Evolutionary conservation across 352 stramenopile species (phyloP), one percentile per base, ranked within the genome.

Genomic region (Globisporangium yorkense): DNA sequence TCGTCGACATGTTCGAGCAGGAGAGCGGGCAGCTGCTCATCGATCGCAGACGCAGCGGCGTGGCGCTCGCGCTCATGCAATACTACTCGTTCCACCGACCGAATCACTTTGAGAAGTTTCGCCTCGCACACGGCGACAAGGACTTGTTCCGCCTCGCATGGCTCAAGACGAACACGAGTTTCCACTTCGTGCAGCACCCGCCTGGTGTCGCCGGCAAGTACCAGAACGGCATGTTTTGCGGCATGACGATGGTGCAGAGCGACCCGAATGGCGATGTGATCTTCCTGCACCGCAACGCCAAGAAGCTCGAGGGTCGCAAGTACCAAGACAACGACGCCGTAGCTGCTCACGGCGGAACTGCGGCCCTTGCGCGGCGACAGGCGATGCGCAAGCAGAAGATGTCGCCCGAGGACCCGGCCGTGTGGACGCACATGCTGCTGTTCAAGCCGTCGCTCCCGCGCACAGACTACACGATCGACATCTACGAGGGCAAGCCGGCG

Each of bases 1-100:
- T 78, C 20, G 64, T 88, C 39, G 74, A 89, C 65, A 89, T 88
- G 77, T 89, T 89, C 58, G 82, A 92, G 59, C 80, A 90, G 60
- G 82, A 92, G 52, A 89, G 77, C 51, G 82, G 77, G 0, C 82
- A 92, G 53, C 65, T 92, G 59, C 58, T 92, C n/a, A 71, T 92
- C 54, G 72, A 88, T 44, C 75, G 75, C 15, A 64, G 54, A 15
- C 67, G 67, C 15, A 60, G 61, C 49, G 64, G 65, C 15, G 31
- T 66, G 3, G 69, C 83, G 55, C 58, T 88, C 24, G 3, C 24
- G 24, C 24, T 27, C 24, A 27, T 27, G 24, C 67, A 77, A 49
- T 88, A 84, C 39, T 89, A 86, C 57, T 72, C 77, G 24, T 75
- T 75, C 59, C 74, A 89, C 63, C 62, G 68, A 1, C 80, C 77